Percentiles rank a stretch among this genome's conserved stretches.
Conservation (phyloP, 148 eudicot species). For the Simmondsia chinensis region DNA sequence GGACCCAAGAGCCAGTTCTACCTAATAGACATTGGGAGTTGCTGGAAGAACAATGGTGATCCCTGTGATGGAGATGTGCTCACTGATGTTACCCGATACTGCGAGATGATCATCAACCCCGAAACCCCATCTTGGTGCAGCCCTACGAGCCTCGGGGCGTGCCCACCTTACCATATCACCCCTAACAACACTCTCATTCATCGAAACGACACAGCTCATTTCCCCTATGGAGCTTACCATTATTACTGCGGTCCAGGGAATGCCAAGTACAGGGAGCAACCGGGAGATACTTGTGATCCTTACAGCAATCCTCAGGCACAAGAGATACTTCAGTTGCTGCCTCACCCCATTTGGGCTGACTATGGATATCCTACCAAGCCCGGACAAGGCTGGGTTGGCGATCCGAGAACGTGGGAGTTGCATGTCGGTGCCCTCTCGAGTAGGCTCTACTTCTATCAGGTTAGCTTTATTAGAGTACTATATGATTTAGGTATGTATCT, state of each 20-base stretch:
- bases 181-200: slow-evolving; percentile 46
- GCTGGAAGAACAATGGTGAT: slow-evolving; percentile 76
- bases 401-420: slow-evolving; percentile 68
- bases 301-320: slow-evolving; percentile 86
- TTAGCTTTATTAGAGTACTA: not conserved
- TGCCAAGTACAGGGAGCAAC: slow-evolving; percentile 43
- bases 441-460: slow-evolving; percentile 79
- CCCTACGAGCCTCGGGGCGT: slow-evolving; percentile 30
- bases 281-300: slow-evolving; percentile 54
- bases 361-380: slow-evolving; percentile 72
- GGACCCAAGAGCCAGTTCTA: slow-evolving; percentile 86
- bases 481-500: not conserved
- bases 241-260: slow-evolving; percentile 77
- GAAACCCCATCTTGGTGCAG: slow-evolving; percentile 53
- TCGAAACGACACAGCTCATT: slow-evolving; percentile 51
- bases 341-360: slow-evolving; percentile 67
- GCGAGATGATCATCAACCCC: slow-evolving; percentile 87
- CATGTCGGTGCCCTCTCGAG: slow-evolving; percentile 75
- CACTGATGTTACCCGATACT: slow-evolving; percentile 72
- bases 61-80: slow-evolving; percentile 68
- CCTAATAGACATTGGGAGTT: slow-evolving; percentile 75
- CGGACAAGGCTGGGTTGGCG: slow-evolving; percentile 83
- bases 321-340: slow-evolving; percentile 69
- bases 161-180: slow-evolving; percentile 79
- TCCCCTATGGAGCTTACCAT: slow-evolving; percentile 79